Conservation (phyloP, 176 grass and related monocot species). For the Avena atlantica region DNA sequence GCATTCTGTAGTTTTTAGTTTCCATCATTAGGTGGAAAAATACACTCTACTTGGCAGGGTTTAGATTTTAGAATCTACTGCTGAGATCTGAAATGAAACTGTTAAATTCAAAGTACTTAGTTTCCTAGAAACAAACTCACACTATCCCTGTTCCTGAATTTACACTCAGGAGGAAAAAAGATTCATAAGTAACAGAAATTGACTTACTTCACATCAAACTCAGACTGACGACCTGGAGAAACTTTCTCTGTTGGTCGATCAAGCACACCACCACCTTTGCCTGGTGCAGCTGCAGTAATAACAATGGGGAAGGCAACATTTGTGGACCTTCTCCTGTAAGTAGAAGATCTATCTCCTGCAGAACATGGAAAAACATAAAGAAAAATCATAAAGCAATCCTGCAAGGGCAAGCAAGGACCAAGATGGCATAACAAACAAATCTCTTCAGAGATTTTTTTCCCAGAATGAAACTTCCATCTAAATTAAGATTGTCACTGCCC, state of each 20-base stretch:
- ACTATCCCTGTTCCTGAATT: background rate
- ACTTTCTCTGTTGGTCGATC: conserved; percentile 89
- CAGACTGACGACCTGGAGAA: conserved; percentile 82
- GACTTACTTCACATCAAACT: conserved; percentile 82
- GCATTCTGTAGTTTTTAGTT: background rate
- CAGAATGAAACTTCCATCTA: conserved; percentile 20
- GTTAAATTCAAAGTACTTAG: background rate
- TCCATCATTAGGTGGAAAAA: conserved; percentile 14
- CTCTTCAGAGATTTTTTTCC: background rate
- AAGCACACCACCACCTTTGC: conserved; percentile 92
- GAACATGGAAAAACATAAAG: conserved; percentile 28
- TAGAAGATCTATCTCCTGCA: conserved; percentile 66
- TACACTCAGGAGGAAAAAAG: background rate
- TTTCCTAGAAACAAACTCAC: background rate
- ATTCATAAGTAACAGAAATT: background rate
- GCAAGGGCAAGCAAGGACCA: background rate
- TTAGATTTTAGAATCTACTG: background rate
- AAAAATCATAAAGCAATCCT: background rate
- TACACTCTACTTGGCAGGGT: background rate
- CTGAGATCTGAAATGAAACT: background rate
- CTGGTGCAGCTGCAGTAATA: conserved; percentile 62
- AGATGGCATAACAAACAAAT: conserved; percentile 16
- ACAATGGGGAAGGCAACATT: conserved; percentile 58
- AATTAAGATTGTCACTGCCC: conserved; percentile 16
- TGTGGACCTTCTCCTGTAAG: conserved; percentile 52